Percentiles rank a stretch among this genome's conserved stretches.
Conservation (phyloP, 192 early-diverging fungal genomes). For the Entomortierella beljakovae region DNA sequence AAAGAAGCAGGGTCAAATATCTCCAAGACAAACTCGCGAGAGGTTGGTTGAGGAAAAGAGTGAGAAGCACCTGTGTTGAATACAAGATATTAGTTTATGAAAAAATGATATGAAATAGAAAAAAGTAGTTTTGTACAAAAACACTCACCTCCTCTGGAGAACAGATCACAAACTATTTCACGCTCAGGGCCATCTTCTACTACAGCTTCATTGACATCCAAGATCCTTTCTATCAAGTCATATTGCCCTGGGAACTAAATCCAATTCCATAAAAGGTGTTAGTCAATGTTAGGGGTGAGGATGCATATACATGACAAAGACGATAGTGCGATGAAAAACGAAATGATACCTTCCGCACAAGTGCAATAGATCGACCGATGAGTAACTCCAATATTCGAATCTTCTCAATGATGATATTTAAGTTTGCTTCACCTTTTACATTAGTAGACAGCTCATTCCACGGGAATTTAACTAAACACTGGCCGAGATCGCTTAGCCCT, state of each 20-base stretch:
- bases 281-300: not conserved
- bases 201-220: conserved; percentile 53
- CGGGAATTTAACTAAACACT: conserved; percentile 49
- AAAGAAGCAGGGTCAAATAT: conserved; percentile 12
- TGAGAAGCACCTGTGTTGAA: conserved; percentile 50
- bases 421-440: conserved; percentile 39
- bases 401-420: conserved; percentile 48
- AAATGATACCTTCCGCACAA: conserved; percentile 70
- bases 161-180: conserved; percentile 66
- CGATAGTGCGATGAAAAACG: not conserved
- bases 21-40: conserved; percentile 66
- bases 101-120: not conserved
- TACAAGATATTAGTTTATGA: conserved; percentile 2
- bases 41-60: conserved; percentile 62
- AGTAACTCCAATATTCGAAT: conserved; percentile 58
- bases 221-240: conserved; percentile 63
- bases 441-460: conserved; percentile 57
- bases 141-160: conserved; percentile 61
- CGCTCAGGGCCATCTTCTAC: conserved; percentile 66
- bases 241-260: conserved; percentile 72
- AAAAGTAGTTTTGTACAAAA: not conserved
- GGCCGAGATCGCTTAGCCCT: conserved; percentile 47
- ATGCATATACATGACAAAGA: not conserved
- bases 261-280: not conserved
- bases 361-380: conserved; percentile 64